Evolutionary conservation across 2,329 filamentous ascomycete genomes (phyloP), one percentile per base, ranked within the genome.

Genomic region (Penicillium sp.): DNA sequence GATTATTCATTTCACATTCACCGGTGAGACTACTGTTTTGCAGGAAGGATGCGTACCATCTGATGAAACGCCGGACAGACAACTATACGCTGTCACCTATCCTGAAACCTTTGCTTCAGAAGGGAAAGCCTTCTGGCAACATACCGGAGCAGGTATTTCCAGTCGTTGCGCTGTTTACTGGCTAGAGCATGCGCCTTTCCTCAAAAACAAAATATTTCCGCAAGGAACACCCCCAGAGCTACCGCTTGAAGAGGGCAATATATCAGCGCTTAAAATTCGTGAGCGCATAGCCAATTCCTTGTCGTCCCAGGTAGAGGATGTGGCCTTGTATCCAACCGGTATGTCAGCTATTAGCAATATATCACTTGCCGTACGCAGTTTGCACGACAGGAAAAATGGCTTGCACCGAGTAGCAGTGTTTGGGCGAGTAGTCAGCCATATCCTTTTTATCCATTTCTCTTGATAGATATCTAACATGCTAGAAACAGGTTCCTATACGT

Each of bases 261-360:
- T 18, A 21, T 45, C 52, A 9, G 18, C 30, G 30, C n/a, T 42
- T 14, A 18, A 8, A n/a, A 47, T 55, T 24, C 45, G 52, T 11
- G n/a, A 48, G 21, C 43, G 52, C 1, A 48, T 55, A 40, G 43
- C 52, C 5, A 18, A 30, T 16, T 47, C 45, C 7, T 45, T 55
- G 21, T 55, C 52, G 7, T 48, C 52, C 8, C n/a, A 21, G 14
- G 18, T 48, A 4, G 45, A 42, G 7, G n/a, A 55, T 40, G 52
- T 55, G 43, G 42, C 43, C 1, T 12, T 47, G 23, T 55, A 55
- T 48, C 52, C 52, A 11, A 48, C 52, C 1, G 52, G 52, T 16
- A 55, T 55, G 52, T 55, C 52, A 18, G 52, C 52, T n/a, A 55
- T 55, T 18, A 55, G 52, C 43, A 55, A 55, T 18, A 55, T 30